Conservation (phyloP, 2,329 filamentous ascomycete species). For the Hypoxylon sp. region DNA sequence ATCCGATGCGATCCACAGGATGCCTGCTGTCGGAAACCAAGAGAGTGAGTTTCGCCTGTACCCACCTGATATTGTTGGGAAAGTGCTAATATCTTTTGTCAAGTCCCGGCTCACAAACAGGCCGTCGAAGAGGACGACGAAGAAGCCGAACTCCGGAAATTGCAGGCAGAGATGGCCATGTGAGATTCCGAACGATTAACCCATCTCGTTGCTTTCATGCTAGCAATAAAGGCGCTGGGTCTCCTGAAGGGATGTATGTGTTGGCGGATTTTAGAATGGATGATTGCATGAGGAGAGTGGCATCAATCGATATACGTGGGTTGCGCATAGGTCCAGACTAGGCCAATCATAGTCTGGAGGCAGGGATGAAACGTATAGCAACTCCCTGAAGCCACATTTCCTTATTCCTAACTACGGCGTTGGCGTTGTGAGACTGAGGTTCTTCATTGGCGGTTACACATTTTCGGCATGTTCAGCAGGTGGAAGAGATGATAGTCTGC, state of each 20-base stretch:
- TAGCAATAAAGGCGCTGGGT: conserved; percentile 28
- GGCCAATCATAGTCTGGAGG: conserved; percentile 6
- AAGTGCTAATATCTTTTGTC: conserved; percentile 34
- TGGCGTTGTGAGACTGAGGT: conserved; percentile 43
- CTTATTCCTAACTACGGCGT: conserved; percentile 39
- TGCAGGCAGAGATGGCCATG: conserved; percentile 98
- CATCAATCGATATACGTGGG: conserved; percentile 11
- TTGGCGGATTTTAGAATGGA: conserved; percentile 22
- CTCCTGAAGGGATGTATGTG: conserved; percentile 21
- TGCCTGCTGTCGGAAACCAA: conserved; percentile 78
- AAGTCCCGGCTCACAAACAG: too few species aligned
- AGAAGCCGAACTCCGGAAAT: conserved; percentile 89
- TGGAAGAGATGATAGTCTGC: conserved; percentile 32
- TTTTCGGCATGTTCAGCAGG: conserved; percentile 32
- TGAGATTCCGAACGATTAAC: conserved; percentile 51
- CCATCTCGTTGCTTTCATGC: conserved; percentile 20
- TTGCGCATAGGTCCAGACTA: conserved; percentile 15
- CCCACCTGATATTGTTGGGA: background rate
- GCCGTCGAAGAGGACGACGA: conserved; percentile 86
- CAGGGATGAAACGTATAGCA: conserved; percentile 22
- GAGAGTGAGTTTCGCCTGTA: conserved; percentile 71
- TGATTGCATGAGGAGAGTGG: conserved; percentile 16
- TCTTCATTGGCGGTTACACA: conserved; percentile 40
- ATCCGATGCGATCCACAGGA: conserved; percentile 75
- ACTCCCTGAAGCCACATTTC: conserved; percentile 23